Evolutionary conservation across 192 early-diverging fungal species (phyloP).

Genomic region (Dissophora globulifera): DNA sequence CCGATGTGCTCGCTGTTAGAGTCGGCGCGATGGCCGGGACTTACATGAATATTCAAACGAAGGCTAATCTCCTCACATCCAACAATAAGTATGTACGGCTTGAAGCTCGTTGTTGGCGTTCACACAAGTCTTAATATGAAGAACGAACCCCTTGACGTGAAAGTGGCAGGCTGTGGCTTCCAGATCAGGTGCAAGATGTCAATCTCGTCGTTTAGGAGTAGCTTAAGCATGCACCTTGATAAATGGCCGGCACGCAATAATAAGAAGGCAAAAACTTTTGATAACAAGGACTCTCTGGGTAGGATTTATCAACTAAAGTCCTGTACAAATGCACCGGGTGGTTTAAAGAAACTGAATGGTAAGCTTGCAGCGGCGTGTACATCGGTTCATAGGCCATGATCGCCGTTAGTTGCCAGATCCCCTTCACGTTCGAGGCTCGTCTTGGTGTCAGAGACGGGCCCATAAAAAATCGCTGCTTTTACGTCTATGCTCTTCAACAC

Average conservation of each 20-base stretch:
- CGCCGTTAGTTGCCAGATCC: no score
- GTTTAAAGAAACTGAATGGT: no score
- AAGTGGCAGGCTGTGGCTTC: background rate
- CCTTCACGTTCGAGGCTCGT: no score
- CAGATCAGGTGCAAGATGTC: constrained; percentile 5
- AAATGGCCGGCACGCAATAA: background rate
- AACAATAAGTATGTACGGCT: background rate
- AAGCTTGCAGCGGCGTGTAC: no score
- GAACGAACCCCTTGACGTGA: background rate
- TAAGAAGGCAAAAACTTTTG: no score
- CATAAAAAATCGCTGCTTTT: no score
- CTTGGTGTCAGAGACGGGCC: no score
- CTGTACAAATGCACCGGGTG: no score
- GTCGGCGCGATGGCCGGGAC: background rate
- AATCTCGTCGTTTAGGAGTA: constrained; percentile 2
- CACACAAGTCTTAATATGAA: background rate
- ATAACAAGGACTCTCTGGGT: no score
- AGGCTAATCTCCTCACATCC: background rate
- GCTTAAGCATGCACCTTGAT: constrained; percentile 4
- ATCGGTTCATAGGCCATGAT: no score
- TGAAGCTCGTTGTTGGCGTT: constrained; percentile 4
- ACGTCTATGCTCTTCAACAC: no score
- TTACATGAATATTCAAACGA: background rate
- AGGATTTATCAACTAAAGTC: no score
- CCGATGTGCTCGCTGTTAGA: background rate